A percentile compares a stretch with the other conserved stretches of the same genome.
These are phyloP conservation scores for Hibiscus mutabilis DNA, from an alignment of 345 rosid genomes.

Conservation along the genomic window DNA sequence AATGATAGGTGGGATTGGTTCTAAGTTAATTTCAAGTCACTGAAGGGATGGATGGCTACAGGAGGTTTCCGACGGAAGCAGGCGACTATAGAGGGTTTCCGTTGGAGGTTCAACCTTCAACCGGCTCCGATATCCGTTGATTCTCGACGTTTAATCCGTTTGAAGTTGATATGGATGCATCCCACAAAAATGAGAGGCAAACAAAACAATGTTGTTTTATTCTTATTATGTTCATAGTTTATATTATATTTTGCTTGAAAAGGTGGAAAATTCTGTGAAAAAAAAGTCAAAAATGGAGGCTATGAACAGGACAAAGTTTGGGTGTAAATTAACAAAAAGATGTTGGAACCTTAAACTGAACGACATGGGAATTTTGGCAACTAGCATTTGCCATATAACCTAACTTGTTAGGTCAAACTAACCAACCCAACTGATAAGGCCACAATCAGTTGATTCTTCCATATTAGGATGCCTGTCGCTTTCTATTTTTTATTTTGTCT, in stretches of 20 bases:
- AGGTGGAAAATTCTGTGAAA: background rate
- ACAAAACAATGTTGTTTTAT: conserved; percentile 1
- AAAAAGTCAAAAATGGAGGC: background rate
- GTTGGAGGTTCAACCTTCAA: conserved; percentile 16
- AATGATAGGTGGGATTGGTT: background rate
- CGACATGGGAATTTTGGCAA: background rate
- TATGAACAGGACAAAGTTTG: background rate
- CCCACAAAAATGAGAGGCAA: too few species aligned
- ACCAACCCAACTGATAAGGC: too few species aligned
- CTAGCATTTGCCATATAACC: background rate
- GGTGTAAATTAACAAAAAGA: background rate
- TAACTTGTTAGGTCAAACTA: conserved; percentile 2
- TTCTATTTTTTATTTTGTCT: background rate
- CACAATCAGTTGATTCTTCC: background rate
- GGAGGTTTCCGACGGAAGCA: conserved; percentile 18
- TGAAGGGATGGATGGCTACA: background rate
- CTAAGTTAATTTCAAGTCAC: too few species aligned
- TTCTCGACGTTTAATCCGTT: background rate
- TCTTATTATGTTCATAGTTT: background rate
- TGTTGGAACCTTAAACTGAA: background rate
- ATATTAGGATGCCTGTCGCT: background rate
- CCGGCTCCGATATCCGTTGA: background rate
- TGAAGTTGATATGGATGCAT: too few species aligned
- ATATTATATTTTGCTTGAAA: background rate
- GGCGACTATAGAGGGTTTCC: conserved; percentile 4